Percentiles rank a stretch among this genome's conserved stretches.
phyloP scores from a whole-genome alignment of 2,329 filamentous ascomycete genomes.

The Lachnellula occidentalis region DNA sequence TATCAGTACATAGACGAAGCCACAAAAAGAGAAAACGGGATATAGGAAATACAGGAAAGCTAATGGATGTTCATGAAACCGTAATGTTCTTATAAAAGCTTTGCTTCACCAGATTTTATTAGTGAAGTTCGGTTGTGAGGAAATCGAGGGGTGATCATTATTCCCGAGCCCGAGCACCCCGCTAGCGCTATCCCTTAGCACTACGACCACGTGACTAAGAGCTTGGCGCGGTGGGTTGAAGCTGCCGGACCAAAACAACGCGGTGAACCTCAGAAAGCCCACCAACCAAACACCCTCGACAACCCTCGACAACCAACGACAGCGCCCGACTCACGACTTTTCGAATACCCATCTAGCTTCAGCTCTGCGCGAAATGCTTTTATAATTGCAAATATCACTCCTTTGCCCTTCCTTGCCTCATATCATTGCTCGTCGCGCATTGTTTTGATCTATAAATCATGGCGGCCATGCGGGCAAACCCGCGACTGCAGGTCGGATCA shows the following conservation, averaged over 20 bases:
- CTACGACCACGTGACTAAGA: slow-evolving; percentile 7
- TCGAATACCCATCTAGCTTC: slow-evolving; percentile 9
- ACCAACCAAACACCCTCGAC: slow-evolving; percentile 16
- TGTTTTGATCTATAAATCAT: slow-evolving; percentile 29
- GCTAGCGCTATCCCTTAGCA: neutral
- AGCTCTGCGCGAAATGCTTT: slow-evolving; percentile 20
- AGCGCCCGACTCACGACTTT: slow-evolving; percentile 6
- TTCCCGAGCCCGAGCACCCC: slow-evolving; percentile 9
- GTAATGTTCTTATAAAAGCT: neutral
- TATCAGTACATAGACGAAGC: neutral
- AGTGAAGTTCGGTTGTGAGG: too few species aligned
- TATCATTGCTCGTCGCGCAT: slow-evolving; percentile 24
- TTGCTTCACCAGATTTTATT: too few species aligned
- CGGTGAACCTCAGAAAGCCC: slow-evolving; percentile 3
- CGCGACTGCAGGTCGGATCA: slow-evolving; percentile 70
- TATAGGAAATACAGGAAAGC: neutral
- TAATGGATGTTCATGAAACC: slow-evolving; percentile 6
- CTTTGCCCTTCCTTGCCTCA: slow-evolving; percentile 1
- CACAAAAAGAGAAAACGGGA: neutral
- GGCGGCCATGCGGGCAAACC: slow-evolving; percentile 31
- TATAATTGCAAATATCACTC: slow-evolving; percentile 12
- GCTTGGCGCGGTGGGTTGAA: slow-evolving; percentile 4
- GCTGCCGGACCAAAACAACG: slow-evolving; percentile 23
- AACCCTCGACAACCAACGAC: slow-evolving; percentile 12
- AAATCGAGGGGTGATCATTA: slow-evolving; percentile 2